A percentile compares a stretch with the other conserved stretches of the same genome.
These are phyloP conservation scores for Solanum medicagineum DNA, from an alignment of 257 asterid genomes.

Conservation along the genomic window DNA sequence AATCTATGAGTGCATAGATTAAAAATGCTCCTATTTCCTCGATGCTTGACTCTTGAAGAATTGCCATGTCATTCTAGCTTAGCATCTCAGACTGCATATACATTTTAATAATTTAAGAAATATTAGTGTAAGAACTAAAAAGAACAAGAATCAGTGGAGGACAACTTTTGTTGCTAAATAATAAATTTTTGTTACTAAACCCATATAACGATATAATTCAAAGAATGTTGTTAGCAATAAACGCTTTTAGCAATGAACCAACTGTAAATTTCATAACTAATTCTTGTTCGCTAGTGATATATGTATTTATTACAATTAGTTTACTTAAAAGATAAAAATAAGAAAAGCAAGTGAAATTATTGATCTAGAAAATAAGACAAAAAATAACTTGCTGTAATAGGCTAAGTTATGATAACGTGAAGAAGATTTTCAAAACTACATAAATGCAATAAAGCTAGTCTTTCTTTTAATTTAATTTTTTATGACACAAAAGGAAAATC, in stretches of 20 bases:
- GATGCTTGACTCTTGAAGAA: slow-evolving; percentile 54
- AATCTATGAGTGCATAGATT: slow-evolving; percentile 37
- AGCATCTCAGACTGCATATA: slow-evolving; percentile 29
- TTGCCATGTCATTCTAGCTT: slow-evolving; percentile 25
- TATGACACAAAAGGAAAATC: too few species aligned
- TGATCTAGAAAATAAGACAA: neutral
- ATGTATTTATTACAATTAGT: neutral
- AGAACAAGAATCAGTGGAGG: neutral
- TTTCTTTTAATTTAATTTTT: too few species aligned
- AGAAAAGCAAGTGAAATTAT: neutral
- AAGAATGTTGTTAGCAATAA: neutral
- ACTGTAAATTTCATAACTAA: neutral
- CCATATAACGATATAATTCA: neutral
- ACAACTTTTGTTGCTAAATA: neutral
- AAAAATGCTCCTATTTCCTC: slow-evolving; percentile 39
- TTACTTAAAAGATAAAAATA: neutral
- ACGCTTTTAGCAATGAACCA: too few species aligned
- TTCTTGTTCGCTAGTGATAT: neutral
- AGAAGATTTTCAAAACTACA: too few species aligned
- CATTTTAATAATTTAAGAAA: neutral
- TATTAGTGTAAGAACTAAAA: neutral
- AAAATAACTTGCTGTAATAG: too few species aligned
- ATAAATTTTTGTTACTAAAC: neutral
- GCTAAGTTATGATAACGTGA: too few species aligned
- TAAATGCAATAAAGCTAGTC: too few species aligned